phyloP scores from a whole-genome alignment of 208 protist species.

The Wallacemonas sp. region DNA sequence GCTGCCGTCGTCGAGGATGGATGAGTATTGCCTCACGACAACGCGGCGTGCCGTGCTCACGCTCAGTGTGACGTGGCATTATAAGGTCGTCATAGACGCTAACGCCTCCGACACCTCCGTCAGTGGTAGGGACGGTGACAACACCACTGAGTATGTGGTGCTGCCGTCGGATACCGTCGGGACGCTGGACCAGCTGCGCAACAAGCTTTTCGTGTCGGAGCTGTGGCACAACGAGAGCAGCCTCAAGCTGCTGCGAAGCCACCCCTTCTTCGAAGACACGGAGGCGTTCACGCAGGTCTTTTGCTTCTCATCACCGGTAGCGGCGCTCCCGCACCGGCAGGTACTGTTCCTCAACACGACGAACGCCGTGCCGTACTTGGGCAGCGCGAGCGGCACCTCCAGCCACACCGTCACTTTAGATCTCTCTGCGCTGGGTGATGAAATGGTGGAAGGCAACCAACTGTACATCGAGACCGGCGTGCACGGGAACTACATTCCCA shows the following conservation, averaged over 20 bases:
- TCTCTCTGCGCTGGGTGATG: conserved; percentile 23
- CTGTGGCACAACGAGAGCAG: conserved; percentile 23
- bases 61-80: conserved; percentile 12
- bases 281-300: conserved; percentile 19
- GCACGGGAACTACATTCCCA: conserved; percentile 12
- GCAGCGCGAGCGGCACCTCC: conserved; percentile 18
- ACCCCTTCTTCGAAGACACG: conserved; percentile 3
- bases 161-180: not conserved
- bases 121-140: not conserved
- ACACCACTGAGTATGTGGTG: not conserved
- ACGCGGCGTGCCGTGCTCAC: conserved; percentile 12
- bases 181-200: not conserved
- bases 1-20: conserved; percentile 12
- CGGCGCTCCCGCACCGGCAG: conserved; percentile 11
- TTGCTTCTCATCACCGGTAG: conserved; percentile 22
- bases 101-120: not conserved
- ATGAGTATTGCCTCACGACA: conserved; percentile 31
- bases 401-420: conserved; percentile 22
- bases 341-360: not conserved
- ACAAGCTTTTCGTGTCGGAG: not conserved
- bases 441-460: conserved; percentile 34
- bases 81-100: not conserved
- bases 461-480: conserved; percentile 61
- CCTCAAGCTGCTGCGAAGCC: conserved; percentile 10
- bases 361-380: conserved; percentile 19